Conservation (phyloP, 805 yeast genomes). For the Kurtzmaniella fragi region DNA sequence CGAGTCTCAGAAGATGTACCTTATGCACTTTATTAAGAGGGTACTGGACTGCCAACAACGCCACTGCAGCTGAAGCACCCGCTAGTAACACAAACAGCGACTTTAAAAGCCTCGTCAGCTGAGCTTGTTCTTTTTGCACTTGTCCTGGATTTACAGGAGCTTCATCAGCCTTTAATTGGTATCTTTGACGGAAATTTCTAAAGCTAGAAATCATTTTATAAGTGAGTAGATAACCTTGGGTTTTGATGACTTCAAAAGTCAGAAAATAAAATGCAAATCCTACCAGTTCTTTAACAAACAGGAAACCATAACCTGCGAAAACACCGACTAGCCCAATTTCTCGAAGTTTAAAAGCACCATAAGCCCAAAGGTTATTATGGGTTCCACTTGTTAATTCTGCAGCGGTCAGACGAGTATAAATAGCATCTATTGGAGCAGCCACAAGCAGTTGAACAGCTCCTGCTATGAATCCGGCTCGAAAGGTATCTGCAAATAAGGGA, state of each 20-base stretch:
- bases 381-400: conserved; percentile 65
- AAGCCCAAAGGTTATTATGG: conserved; percentile 71
- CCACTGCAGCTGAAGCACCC: conserved; percentile 81
- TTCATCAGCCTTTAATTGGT: conserved; percentile 8
- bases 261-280: conserved; percentile 85
- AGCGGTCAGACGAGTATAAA: conserved; percentile 74
- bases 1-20: conserved; percentile 72
- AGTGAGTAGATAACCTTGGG: conserved; percentile 52
- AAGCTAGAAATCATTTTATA: conserved; percentile 41
- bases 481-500: conserved; percentile 44
- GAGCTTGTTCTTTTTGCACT: conserved; percentile 24
- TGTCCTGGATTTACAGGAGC: conserved; percentile 14
- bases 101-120: conserved; percentile 48
- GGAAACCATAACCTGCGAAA: conserved; percentile 82
- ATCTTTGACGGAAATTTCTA: conserved; percentile 32
- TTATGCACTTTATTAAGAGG: conserved; percentile 79
- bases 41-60: conserved; percentile 73
- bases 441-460: conserved; percentile 86
- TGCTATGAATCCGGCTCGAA: conserved; percentile 79
- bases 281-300: conserved; percentile 69
- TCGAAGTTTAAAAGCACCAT: conserved; percentile 60
- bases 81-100: conserved; percentile 72
- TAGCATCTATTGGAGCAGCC: conserved; percentile 92
- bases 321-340: conserved; percentile 81
- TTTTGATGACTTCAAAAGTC: conserved; percentile 74